Evolutionary conservation across 1,284 basidiomycete genomes (phyloP).

Genomic region (Apiotrichum sp.): DNA sequence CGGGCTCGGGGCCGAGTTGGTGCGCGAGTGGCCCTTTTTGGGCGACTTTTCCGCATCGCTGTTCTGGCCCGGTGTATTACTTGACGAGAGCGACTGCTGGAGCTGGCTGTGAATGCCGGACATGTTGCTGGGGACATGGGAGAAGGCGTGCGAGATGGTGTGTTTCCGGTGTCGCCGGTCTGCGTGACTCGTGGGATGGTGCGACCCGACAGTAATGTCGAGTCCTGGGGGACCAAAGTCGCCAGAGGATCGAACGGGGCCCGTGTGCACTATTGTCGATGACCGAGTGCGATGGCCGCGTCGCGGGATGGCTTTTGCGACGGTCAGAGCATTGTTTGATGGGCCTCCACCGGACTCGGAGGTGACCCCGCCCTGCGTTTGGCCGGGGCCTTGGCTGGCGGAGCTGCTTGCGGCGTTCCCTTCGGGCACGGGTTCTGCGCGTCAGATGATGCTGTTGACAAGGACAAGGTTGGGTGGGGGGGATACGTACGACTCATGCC

Average conservation of each 20-base stretch:
- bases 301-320: neutral
- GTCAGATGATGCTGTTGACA: neutral
- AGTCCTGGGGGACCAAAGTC: conserved; percentile 13
- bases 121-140: neutral
- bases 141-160: neutral
- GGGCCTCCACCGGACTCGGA: neutral
- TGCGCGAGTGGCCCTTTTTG: conserved; percentile 17
- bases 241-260: neutral
- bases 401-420: neutral
- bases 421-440: neutral
- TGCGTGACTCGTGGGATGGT: conserved; percentile 1
- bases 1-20: conserved; percentile 25
- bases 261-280: conserved; percentile 31
- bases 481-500: conserved; percentile 13
- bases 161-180: conserved; percentile 7
- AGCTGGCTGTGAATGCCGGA: neutral
- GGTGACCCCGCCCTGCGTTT: neutral
- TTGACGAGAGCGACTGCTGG: neutral
- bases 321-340: neutral
- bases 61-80: neutral
- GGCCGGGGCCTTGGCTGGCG: too few relatives aligned
- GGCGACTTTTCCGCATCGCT: neutral
- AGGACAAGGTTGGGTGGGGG: too few relatives aligned
- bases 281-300: conserved; percentile 23
- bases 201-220: conserved; percentile 6